A percentile compares a stretch with the other conserved stretches of the same genome.
phyloP scores from a whole-genome alignment of 768 basidiomycete species.

The Leccinum barrowsii region DNA sequence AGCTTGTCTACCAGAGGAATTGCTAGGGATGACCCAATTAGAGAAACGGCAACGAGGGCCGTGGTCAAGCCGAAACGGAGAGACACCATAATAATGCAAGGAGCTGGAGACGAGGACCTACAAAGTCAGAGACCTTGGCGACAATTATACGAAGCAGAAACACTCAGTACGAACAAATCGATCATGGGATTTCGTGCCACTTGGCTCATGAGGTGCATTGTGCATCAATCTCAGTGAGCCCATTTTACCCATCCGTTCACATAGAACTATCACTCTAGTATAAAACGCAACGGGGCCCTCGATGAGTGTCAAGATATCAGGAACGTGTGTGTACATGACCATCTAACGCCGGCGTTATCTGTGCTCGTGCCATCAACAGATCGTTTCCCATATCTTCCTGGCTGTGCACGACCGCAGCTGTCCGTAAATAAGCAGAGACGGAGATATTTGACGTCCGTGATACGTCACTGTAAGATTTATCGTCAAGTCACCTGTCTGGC shows the following conservation, averaged over 20 bases:
- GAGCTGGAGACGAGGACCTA: neutral
- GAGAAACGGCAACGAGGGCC: constrained; percentile 1
- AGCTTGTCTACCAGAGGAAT: constrained; percentile 17
- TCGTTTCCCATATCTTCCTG: constrained; percentile 98
- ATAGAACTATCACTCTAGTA: neutral
- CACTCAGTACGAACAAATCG: neutral
- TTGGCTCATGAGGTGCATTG: neutral
- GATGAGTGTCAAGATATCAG: neutral
- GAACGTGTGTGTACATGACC: constrained; percentile 51
- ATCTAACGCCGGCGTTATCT: constrained; percentile 82
- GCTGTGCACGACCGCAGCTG: constrained; percentile 63
- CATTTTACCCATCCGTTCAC: neutral
- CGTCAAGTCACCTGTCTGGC: neutral
- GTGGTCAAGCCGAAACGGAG: neutral
- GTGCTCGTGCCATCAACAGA: constrained; percentile 87
- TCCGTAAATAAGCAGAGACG: constrained; percentile 88
- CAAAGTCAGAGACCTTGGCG: neutral
- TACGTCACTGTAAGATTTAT: constrained; percentile 67
- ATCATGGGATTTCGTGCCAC: neutral
- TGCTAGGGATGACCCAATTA: constrained; percentile 6
- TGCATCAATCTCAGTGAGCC: neutral
- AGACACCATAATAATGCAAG: constrained; percentile 7
- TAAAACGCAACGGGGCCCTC: neutral
- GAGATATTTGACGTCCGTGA: constrained; percentile 91
- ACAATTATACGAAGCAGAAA: neutral